phyloP scores from a whole-genome alignment of 1,284 basidiomycete species.

The Austroboletus niveus region DNA sequence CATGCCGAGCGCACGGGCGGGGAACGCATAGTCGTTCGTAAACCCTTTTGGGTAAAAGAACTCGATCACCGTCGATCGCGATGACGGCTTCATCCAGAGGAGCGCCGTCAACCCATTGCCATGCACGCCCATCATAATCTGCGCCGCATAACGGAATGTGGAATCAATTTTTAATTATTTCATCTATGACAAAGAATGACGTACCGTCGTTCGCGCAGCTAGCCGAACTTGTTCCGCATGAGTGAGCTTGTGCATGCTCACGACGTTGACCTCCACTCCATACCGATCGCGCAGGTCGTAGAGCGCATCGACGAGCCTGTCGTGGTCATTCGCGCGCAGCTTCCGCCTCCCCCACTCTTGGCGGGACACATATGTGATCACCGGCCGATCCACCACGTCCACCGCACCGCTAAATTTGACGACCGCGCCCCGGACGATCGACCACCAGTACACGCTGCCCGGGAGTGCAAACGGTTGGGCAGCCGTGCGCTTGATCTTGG shows the following conservation, averaged over 20 bases:
- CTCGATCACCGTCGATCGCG: slow-evolving; percentile 79
- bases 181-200: slow-evolving; percentile 23
- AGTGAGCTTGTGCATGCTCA: slow-evolving; percentile 77
- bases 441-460: slow-evolving; percentile 80
- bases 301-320: slow-evolving; percentile 60
- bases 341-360: slow-evolving; percentile 84
- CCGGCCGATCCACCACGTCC: slow-evolving; percentile 43
- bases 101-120: slow-evolving; percentile 83
- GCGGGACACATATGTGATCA: slow-evolving; percentile 86
- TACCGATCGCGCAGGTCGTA: slow-evolving; percentile 65
- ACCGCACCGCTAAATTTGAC: slow-evolving; percentile 66
- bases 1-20: slow-evolving; percentile 78
- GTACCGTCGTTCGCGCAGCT: slow-evolving; percentile 77
- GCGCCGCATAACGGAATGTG: not conserved
- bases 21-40: slow-evolving; percentile 84
- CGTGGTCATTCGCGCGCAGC: slow-evolving; percentile 64
- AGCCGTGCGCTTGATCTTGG: slow-evolving; percentile 71
- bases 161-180: not conserved
- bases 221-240: slow-evolving; percentile 76
- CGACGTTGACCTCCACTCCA: slow-evolving; percentile 84
- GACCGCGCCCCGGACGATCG: slow-evolving; percentile 69
- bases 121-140: slow-evolving; percentile 89
- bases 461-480: slow-evolving; percentile 71
- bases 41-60: slow-evolving; percentile 87
- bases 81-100: slow-evolving; percentile 81